These are phyloP conservation scores for Ustilago loliicola DNA, from an alignment of 1,284 basidiomycete genomes.

Conservation along the genomic window DNA sequence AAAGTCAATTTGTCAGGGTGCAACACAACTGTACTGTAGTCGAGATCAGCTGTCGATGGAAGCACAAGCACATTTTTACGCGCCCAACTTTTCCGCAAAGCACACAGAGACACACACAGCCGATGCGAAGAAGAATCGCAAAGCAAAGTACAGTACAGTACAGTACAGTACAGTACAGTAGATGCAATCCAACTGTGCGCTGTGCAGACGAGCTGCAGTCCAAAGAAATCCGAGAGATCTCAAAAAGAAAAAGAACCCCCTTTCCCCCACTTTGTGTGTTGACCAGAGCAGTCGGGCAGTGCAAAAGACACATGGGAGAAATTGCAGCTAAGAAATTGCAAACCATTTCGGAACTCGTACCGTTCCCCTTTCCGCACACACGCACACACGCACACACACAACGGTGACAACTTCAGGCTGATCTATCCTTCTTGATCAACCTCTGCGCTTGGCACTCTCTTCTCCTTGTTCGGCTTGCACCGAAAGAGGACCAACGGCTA, in stretches of 20 bases:
- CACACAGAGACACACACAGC: neutral
- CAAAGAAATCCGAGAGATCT: neutral
- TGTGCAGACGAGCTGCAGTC: conserved; percentile 4
- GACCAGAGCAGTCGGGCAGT: neutral
- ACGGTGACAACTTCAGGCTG: conserved; percentile 3
- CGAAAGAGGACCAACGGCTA: neutral
- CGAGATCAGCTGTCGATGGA: neutral
- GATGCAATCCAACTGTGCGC: conserved; percentile 8
- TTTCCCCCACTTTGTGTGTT: conserved; percentile 5
- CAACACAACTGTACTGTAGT: neutral
- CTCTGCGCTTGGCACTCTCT: too few species aligned
- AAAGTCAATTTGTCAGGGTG: neutral
- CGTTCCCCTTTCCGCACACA: neutral
- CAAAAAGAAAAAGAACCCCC: neutral
- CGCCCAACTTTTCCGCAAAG: too few species aligned
- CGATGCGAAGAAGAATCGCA: conserved; percentile 7
- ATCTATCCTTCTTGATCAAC: neutral
- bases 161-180: too few species aligned
- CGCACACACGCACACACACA: too few species aligned
- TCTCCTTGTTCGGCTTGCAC: neutral
- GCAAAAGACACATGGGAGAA: neutral
- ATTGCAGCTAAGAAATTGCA: neutral
- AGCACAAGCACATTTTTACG: too few species aligned
- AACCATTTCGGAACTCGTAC: neutral
- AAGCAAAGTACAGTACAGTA: too few species aligned